Evolutionary conservation across 805 yeast species (phyloP), one percentile per base, ranked within the genome.

Genomic region (Starmerella stigmatis): DNA sequence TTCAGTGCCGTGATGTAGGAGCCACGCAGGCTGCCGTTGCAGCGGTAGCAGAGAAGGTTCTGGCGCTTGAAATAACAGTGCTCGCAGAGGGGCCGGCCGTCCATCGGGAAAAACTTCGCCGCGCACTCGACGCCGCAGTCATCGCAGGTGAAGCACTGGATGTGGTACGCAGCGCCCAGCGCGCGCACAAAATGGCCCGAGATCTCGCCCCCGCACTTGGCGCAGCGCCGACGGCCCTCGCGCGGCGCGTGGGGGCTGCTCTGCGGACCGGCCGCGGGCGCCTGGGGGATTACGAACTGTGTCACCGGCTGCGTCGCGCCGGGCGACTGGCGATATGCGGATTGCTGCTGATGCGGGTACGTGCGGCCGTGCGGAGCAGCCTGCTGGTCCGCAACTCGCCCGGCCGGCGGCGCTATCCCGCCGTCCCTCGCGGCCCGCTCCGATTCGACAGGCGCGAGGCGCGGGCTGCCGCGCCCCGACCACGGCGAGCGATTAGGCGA

Each of bases 1-100:
- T 94, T 94, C 57, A 88, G 74, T 0, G 96, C 96, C 1, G 95
- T 88, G 47, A 88, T 86, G 64, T 89, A 89, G 1, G 94, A 82
- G 0, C 96, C 96, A 55, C 96, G 67, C 41, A 94, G 69, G 4
- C 95, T 94, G 21, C 73, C 75, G 52, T 84, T 76, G 65, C 99
- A 92, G 15, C 78, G 82, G 58, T 72, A 74, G 60, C 99, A 92
- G n/a, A 92, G 74, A 42, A 92, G 71, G 46, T 84, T 82, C 46
- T 86, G 73, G 54, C 94, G 74, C 59, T 75, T 78, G 68, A 92
- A 92, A 62, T 86, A 92, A 64, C 92, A 94, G 54, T 77, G 82
- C 64, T 92, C 98, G 64, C 99, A 92, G 22, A 92, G 69, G 0
- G 85, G 76, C 5, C 78, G 44, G 52, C 44, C 36, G 46, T 82